Conservation (phyloP, 768 basidiomycete genomes). For the Mycena capillaripes region DNA sequence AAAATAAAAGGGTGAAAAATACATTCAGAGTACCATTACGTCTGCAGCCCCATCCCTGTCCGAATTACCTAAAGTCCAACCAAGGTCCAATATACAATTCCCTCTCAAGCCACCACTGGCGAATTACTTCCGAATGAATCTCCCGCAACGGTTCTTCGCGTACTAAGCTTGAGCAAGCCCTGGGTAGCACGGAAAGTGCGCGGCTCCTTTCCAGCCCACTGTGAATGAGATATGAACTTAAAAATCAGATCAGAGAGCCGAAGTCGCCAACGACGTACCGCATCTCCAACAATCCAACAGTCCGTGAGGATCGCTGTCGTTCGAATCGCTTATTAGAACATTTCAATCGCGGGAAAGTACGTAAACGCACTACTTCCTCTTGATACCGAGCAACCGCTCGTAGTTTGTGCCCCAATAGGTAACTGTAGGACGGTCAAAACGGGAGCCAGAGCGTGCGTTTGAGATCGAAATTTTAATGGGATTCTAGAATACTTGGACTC, state of each 20-base stretch:
- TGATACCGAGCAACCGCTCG: slow-evolving; percentile 43
- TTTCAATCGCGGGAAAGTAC: neutral
- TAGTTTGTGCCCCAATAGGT: slow-evolving; percentile 54
- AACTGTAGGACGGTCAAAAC: neutral
- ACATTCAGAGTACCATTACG: too few species aligned
- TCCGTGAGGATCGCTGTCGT: slow-evolving; percentile 46
- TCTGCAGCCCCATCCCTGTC: too few species aligned
- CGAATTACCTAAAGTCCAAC: too few species aligned
- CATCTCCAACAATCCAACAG: slow-evolving; percentile 53
- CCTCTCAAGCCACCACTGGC: too few species aligned
- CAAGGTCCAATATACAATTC: too few species aligned
- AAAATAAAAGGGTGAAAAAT: too few species aligned
- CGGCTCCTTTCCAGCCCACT: slow-evolving; percentile 6
- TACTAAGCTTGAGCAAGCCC: too few species aligned
- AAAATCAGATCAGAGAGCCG: neutral
- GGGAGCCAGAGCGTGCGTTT: too few species aligned
- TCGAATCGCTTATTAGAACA: neutral
- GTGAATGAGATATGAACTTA: neutral
- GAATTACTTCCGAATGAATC: too few species aligned
- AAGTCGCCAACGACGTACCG: slow-evolving; percentile 40
- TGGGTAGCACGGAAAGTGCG: neutral
- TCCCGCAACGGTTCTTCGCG: too few species aligned
- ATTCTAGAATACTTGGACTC: neutral
- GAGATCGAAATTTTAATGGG: neutral
- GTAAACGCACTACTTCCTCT: slow-evolving; percentile 51